Conservation (phyloP, 139 green algal genomes). For the Closterium sp. region DNA sequence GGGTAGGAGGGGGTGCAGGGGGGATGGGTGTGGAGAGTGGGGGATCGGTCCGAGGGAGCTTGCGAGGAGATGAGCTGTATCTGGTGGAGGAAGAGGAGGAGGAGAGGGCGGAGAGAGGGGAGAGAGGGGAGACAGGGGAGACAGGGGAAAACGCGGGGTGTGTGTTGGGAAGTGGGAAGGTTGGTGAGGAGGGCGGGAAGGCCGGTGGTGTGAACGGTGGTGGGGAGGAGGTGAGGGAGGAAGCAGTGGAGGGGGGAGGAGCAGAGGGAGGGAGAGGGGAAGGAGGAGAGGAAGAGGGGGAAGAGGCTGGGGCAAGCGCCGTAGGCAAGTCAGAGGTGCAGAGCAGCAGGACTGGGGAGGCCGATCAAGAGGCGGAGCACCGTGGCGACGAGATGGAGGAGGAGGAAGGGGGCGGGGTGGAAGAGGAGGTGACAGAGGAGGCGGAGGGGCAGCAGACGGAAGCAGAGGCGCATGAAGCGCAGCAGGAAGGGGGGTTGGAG, state of each 20-base stretch:
- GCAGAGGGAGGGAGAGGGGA: background rate
- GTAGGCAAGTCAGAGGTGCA: background rate
- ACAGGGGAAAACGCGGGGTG: background rate
- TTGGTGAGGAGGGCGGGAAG: background rate
- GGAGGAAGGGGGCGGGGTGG: background rate
- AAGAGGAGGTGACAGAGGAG: background rate
- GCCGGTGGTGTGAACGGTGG: background rate
- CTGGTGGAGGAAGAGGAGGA: background rate
- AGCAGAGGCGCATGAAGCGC: background rate
- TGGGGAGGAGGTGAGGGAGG: background rate
- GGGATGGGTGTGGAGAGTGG: too few species aligned
- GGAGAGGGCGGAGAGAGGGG: background rate
- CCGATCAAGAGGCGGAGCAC: background rate
- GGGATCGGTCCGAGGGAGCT: too few species aligned
- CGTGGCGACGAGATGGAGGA: background rate
- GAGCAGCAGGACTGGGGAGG: background rate
- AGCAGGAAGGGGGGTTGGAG: too few species aligned
- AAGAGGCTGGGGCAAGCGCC: background rate
- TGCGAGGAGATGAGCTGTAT: too few species aligned
- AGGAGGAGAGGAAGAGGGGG: background rate
- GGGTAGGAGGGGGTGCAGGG: too few species aligned
- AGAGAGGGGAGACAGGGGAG: background rate
- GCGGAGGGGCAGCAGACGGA: background rate
- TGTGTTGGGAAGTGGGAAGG: background rate
- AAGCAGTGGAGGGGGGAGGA: background rate